A percentile compares a stretch with the other conserved stretches of the same genome.
Evolutionary conservation across 306 rosid genomes (phyloP).

Genomic region (Cucurbita moschata): DNA sequence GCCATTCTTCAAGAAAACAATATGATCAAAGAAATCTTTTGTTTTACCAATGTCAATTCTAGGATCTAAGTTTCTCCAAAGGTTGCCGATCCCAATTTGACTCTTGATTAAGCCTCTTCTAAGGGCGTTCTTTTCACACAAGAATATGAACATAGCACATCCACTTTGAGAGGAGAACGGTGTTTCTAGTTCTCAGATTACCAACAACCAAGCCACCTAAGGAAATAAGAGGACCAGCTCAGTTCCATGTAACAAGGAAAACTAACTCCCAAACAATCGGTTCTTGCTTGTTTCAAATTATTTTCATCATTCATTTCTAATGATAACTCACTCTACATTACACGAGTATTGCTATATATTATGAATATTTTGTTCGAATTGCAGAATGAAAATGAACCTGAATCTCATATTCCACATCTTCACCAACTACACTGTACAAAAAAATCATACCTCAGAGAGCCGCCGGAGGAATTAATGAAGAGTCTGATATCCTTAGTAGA

Average conservation of each 20-base stretch:
- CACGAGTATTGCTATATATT: not conserved
- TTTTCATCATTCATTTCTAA: not conserved
- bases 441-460: slow-evolving; percentile 60
- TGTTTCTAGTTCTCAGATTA: not conserved
- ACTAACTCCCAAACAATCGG: not conserved
- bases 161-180: not conserved
- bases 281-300: not conserved
- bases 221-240: not conserved
- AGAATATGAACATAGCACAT: not conserved
- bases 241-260: not conserved
- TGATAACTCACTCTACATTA: not conserved
- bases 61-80: not conserved
- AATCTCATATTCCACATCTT: too few species aligned
- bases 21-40: not conserved
- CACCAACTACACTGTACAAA: too few species aligned
- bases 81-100: not conserved
- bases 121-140: not conserved
- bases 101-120: not conserved
- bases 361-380: not conserved
- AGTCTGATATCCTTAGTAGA: slow-evolving; percentile 72
- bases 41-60: not conserved
- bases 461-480: slow-evolving; percentile 77
- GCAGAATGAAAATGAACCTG: not conserved
- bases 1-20: not conserved
- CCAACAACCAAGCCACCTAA: not conserved